Evolutionary conservation across 2,329 filamentous ascomycete genomes (phyloP).

Genomic region (Raffaelea ambrosiae): DNA sequence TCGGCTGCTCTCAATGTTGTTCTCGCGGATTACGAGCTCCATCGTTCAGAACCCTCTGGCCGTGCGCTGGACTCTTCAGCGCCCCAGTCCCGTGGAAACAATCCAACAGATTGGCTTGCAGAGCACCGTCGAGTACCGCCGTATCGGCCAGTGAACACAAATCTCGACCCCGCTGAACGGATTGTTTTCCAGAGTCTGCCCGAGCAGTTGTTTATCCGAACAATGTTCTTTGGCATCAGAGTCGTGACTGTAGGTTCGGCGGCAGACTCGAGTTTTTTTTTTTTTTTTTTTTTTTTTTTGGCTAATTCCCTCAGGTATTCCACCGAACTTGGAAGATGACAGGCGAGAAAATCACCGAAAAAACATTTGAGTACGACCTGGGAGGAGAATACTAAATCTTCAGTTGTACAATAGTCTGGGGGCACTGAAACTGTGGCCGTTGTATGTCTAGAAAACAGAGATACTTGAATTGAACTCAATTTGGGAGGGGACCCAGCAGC

Average conservation of each 20-base stretch:
- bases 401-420: too few relatives aligned
- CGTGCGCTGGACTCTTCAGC: background rate
- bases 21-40: slow-evolving; percentile 21
- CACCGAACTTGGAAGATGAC: slow-evolving; percentile 41
- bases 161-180: slow-evolving; percentile 12
- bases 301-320: slow-evolving; percentile 25
- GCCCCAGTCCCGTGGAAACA: slow-evolving; percentile 11
- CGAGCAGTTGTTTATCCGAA: slow-evolving; percentile 15
- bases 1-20: background rate
- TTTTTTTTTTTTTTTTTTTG: too few relatives aligned
- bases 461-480: too few relatives aligned
- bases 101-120: slow-evolving; percentile 12
- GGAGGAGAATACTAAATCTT: slow-evolving; percentile 37
- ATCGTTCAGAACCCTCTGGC: background rate
- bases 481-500: too few relatives aligned
- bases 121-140: slow-evolving; percentile 16
- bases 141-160: slow-evolving; percentile 14
- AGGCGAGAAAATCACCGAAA: slow-evolving; percentile 36
- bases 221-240: slow-evolving; percentile 17
- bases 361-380: slow-evolving; percentile 41
- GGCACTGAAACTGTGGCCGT: too few relatives aligned
- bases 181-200: slow-evolving; percentile 11
- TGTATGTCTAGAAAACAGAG: too few relatives aligned
- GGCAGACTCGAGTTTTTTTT: too few relatives aligned
- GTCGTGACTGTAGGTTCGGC: slow-evolving; percentile 11